A percentile compares a stretch with the other conserved stretches of the same genome.
These are phyloP conservation scores for Mortierella sp. DNA, from an alignment of 371 early-diverging fungal species.

Conservation along the genomic window DNA sequence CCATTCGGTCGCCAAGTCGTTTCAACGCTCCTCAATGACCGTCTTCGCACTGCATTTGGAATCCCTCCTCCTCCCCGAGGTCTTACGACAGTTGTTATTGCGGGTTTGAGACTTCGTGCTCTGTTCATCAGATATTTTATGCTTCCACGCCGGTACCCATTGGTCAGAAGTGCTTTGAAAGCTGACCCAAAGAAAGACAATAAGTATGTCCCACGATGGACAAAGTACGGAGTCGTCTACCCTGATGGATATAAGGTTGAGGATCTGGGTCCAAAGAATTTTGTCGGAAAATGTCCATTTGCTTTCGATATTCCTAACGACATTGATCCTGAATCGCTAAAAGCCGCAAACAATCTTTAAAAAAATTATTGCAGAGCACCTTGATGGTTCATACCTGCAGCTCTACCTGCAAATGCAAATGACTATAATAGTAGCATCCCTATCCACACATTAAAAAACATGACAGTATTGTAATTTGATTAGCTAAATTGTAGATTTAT, in stretches of 20 bases:
- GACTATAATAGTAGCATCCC: too few species aligned
- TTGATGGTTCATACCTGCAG: too few species aligned
- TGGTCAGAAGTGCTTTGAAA: constrained; percentile 49
- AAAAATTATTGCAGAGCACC: too few species aligned
- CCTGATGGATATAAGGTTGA: background rate
- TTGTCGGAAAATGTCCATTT: background rate
- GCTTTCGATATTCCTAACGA: background rate
- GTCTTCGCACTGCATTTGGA: constrained; percentile 51
- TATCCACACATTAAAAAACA: too few species aligned
- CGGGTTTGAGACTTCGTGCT: constrained; percentile 37
- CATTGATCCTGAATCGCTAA: too few species aligned
- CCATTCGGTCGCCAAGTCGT: constrained; percentile 36
- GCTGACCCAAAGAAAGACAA: constrained; percentile 35
- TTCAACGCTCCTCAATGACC: constrained; percentile 39
- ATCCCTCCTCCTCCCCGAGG: constrained; percentile 38
- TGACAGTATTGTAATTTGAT: too few species aligned
- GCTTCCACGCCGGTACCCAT: constrained; percentile 46
- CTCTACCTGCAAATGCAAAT: too few species aligned
- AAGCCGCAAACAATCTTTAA: too few species aligned
- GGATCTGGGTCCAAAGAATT: background rate
- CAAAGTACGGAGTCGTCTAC: background rate
- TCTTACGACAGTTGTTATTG: constrained; percentile 21
- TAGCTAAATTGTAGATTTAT: too few species aligned
- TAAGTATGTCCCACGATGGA: constrained; percentile 26
- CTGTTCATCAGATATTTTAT: constrained; percentile 52